These are phyloP conservation scores for Saccharomyces pastorianus DNA, from an alignment of 1,139 yeast genomes.

Conservation along the genomic window DNA sequence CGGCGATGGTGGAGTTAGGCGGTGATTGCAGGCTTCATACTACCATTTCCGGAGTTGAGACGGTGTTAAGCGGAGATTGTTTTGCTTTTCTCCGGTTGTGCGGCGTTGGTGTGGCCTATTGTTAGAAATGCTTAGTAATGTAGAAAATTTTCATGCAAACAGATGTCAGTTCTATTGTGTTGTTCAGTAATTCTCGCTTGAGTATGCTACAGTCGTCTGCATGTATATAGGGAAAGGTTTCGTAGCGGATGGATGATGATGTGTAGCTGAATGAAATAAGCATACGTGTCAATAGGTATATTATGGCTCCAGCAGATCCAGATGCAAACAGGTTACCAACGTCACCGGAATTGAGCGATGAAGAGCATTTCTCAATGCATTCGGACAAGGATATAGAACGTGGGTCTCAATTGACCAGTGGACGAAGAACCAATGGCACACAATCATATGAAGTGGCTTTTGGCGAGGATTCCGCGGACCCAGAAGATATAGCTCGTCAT, in stretches of 20 bases:
- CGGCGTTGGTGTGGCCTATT: neutral
- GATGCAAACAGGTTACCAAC: neutral
- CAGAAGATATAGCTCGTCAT: constrained; percentile 40
- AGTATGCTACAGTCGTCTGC: neutral
- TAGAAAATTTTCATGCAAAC: neutral
- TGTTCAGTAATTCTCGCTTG: neutral
- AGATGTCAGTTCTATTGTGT: too few species aligned
- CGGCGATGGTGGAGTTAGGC: too few species aligned
- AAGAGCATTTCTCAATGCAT: neutral
- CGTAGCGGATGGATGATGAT: neutral
- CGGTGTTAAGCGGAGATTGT: neutral
- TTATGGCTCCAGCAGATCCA: neutral
- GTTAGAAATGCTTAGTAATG: neutral
- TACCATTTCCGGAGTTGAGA: neutral
- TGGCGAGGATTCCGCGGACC: constrained; percentile 36
- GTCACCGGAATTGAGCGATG: neutral
- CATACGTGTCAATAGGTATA: neutral
- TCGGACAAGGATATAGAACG: neutral
- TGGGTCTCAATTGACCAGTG: neutral
- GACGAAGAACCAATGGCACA: neutral
- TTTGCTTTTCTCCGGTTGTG: neutral
- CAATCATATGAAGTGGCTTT: constrained; percentile 24
- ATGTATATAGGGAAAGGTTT: neutral
- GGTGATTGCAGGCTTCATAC: too few species aligned
- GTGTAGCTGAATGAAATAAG: neutral